Percentiles rank a stretch among this genome's conserved stretches.
phyloP scores from a whole-genome alignment of 228 moss, liverwort and hornwort genomes.

The Sphagnum magellanicum region DNA sequence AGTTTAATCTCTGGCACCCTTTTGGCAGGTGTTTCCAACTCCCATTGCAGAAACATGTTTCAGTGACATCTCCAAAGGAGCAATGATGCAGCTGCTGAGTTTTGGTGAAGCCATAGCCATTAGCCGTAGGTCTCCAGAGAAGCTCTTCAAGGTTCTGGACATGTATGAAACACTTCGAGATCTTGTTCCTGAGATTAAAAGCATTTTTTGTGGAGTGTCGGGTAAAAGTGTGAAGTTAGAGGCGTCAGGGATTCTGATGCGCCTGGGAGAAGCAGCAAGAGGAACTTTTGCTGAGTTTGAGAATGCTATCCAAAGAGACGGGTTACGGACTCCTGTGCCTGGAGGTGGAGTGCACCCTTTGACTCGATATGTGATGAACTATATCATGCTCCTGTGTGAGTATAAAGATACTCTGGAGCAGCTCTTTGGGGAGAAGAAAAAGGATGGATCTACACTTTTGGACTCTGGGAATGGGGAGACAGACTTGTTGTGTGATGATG shows the following conservation, averaged over 20 bases:
- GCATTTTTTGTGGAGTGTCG: conserved; percentile 67
- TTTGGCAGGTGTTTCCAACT: conserved; percentile 19
- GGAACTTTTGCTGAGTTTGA: conserved; percentile 97
- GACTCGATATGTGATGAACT: conserved; percentile 98
- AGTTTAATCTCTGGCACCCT: too few relatives aligned
- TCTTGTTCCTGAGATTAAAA: conserved; percentile 72
- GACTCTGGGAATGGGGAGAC: conserved; percentile 23
- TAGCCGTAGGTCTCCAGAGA: conserved; percentile 84
- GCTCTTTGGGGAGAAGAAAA: conserved; percentile 74
- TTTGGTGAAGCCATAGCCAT: conserved; percentile 88
- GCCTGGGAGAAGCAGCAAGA: conserved; percentile 89
- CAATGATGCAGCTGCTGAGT: conserved; percentile 86
- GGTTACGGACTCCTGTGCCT: conserved; percentile 60
- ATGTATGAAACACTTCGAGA: conserved; percentile 96
- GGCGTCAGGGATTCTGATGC: conserved; percentile 76
- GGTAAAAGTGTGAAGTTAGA: conserved; percentile 57
- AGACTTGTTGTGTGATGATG: conserved; percentile 40
- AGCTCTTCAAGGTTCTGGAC: conserved; percentile 90
- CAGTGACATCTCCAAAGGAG: conserved; percentile 57
- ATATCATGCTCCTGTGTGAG: conserved; percentile 89
- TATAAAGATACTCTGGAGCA: conserved; percentile 92
- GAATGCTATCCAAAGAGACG: conserved; percentile 87
- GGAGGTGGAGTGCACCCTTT: conserved; percentile 98
- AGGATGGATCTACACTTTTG: conserved; percentile 35
- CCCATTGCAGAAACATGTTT: conserved; percentile 61